Conservation (phyloP, 2,329 filamentous ascomycete genomes). For the Verticillium alfalfae region DNA sequence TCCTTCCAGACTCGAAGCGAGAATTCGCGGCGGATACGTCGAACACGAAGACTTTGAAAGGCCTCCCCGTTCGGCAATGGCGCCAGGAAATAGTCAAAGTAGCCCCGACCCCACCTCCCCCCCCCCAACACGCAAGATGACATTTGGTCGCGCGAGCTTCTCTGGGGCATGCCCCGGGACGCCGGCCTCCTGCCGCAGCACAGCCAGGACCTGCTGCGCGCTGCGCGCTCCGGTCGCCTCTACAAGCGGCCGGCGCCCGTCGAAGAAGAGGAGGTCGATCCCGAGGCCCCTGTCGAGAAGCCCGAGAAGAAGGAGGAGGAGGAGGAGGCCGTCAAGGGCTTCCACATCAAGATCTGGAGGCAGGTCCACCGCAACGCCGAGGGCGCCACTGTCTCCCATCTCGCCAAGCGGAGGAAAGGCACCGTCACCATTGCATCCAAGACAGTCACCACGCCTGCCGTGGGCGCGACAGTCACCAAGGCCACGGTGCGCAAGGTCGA, state of each 20-base stretch:
- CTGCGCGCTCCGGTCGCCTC: constrained; percentile 69
- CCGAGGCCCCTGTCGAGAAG: constrained; percentile 43
- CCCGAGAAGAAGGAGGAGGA: constrained; percentile 61
- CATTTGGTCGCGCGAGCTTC: constrained; percentile 69
- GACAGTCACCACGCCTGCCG: constrained; percentile 33
- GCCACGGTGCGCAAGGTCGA: constrained; percentile 77
- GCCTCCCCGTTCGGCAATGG: constrained; percentile 88
- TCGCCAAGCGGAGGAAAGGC: constrained; percentile 58
- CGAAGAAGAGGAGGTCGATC: constrained; percentile 55
- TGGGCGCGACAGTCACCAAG: constrained; percentile 60
- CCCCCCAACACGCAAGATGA: constrained; percentile 55
- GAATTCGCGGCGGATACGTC: constrained; percentile 46
- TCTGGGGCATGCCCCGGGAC: constrained; percentile 79
- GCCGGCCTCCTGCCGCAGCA: constrained; percentile 70
- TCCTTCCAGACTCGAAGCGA: constrained; percentile 47
- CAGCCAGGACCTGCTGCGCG: constrained; percentile 76
- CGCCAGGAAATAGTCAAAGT: constrained; percentile 65
- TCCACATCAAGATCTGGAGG: constrained; percentile 56
- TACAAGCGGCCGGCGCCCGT: constrained; percentile 65
- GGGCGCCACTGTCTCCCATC: constrained; percentile 42
- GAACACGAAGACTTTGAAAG: constrained; percentile 61
- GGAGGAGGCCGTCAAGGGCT: constrained; percentile 47
- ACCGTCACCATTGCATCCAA: constrained; percentile 52
- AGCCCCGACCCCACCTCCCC: constrained; percentile 58
- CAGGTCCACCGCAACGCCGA: constrained; percentile 56